Evolutionary conservation across 805 yeast genomes (phyloP), one percentile per base, ranked within the genome.

Genomic region (Wickerhamomyces bovis): DNA sequence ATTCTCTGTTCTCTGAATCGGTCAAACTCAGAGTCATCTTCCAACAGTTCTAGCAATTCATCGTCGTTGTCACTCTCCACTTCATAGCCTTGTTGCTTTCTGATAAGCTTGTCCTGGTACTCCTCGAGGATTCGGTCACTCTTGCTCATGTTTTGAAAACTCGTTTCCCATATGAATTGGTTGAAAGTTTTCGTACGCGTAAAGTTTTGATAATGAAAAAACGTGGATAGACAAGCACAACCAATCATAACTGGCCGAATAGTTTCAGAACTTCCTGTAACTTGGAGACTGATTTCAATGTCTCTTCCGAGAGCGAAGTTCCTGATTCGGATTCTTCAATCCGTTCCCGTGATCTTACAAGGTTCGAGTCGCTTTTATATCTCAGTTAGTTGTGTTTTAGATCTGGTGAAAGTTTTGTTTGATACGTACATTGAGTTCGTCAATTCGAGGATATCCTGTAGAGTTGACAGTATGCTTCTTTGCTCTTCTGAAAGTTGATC

Each of bases 1-100:
- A 85, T 66, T 30, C 95, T 68, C 53, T 71, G 70, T 55, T 83
- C 92, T 62, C 94, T 69, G 56, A 81, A 83, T 19, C 65, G 69
- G 3, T 69, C 60, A 28, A 76, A 55, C 39, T 77, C 81, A 5
- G 44, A 40, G 19, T 69, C 77, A 36, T 80, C 79, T 36, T 77
- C 83, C 35, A 79, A 60, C 28, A 77, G 71, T 28, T 72, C 77
- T 22, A 78, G 64, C 19, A 71, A 46, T 13, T 68, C 75, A 47
- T 70, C 74, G 8, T 74, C 65, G 30, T 69, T 71, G 4, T 58
- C 58, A 16, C 62, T 63, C 5, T 51, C 53, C 3, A 49, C 54
- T 11, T 59, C 57, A 28, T 56, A 43, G 1, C 61, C 59, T 10
- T 52, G 49, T 3, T 53, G 49, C 36, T 48, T 46, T 30, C 49